Evolutionary conservation across 73 alveolate species (phyloP), one percentile per base, ranked within the genome.

Genomic region (Breviolum minutum): DNA sequence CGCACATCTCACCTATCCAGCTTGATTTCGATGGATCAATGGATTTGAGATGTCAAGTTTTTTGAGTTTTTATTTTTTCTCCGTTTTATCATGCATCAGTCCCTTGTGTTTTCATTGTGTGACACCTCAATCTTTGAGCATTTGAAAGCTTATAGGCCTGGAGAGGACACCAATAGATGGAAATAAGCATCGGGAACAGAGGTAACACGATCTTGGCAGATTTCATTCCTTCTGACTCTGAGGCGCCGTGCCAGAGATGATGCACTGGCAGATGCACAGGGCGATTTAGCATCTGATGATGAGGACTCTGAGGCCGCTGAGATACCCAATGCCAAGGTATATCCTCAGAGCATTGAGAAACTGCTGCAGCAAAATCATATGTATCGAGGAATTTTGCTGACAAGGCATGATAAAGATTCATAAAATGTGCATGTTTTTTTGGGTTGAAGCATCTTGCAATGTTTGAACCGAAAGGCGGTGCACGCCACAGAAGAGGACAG

Each of bases 161-260:
- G 54, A 40, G 54, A 40, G 54, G 54, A 40, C 54, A 40, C 54
- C 54, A 40, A 40, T 40, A 40, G 54, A 40, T 40, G 54, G 54
- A 40, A 40, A 40, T 0, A 68, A 68, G 24, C 74, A 11, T 66
- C 17, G 11, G 11, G 74, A 66, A 66, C 74, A 66, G 74, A 17
- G 17, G 17, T 66, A 17, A 66, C 24, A 17, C 74, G 74, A 66
- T 66, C 11, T 66, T 11, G 74, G 24, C 17, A 17, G 77, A 68
- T 68, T 22, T 22, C 24, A 17, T 68, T 68, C 24, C n/a, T 68
- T 68, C n/a, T 14, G 6, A 48, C 29, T 61, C 76, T 84, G 14
- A 86, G 94, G 94, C 94, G 94, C 79, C 94, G 94, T 27, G 94
- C 94, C 64, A 86, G 48, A 27, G 94, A 86, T 27, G 94, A 86